A percentile compares a stretch with the other conserved stretches of the same genome.
These are phyloP conservation scores for Pseudopyricularia cyperi DNA, from an alignment of 2,329 filamentous ascomycete species.

Conservation along the genomic window DNA sequence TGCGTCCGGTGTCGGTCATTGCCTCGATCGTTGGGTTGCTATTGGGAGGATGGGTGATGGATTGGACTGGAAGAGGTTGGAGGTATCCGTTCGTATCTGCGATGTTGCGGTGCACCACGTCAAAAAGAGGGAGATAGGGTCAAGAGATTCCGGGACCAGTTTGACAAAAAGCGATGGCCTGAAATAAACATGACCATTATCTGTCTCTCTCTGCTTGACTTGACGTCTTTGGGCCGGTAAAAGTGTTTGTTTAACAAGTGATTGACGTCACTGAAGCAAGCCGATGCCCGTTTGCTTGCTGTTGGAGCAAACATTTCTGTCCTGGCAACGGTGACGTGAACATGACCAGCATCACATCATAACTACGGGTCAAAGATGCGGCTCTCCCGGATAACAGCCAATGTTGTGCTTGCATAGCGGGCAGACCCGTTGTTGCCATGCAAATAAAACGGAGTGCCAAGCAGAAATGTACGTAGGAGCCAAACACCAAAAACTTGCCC, in stretches of 20 bases:
- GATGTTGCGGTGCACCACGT: background rate
- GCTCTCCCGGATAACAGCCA: background rate
- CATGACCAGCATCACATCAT: background rate
- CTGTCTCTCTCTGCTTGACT: too few relatives aligned
- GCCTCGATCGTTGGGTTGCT: background rate
- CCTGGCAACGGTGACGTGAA: background rate
- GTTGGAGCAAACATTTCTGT: background rate
- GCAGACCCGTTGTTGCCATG: background rate
- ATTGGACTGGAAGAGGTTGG: background rate
- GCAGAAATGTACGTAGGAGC: background rate
- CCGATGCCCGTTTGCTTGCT: too few relatives aligned
- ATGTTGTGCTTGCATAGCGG: background rate
- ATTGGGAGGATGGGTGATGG: background rate
- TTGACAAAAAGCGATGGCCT: background rate
- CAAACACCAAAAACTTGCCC: background rate
- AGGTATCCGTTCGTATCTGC: background rate
- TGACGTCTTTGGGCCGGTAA: too few relatives aligned
- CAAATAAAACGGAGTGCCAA: background rate
- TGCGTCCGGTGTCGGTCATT: constrained; percentile 34
- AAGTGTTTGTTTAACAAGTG: background rate
- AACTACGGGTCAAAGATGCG: background rate
- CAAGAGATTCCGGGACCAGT: background rate
- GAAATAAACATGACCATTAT: background rate
- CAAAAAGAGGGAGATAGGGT: background rate
- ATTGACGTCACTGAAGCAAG: background rate